Evolutionary conservation across 768 basidiomycete species (phyloP).

Genomic region (Kwoniella shandongensis): DNA sequence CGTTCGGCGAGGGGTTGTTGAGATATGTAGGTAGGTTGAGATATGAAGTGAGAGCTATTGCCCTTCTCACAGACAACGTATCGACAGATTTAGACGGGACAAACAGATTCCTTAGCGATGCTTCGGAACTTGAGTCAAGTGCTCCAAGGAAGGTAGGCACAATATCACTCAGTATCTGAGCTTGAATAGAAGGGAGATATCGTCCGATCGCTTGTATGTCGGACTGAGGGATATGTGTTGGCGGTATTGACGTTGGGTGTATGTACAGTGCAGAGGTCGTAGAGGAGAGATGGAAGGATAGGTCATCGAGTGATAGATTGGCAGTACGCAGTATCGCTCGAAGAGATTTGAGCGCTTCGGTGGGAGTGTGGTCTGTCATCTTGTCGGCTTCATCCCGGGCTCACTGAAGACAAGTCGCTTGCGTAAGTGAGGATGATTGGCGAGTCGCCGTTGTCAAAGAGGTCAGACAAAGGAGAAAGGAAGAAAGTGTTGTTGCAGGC

Average conservation of each 20-base stretch:
- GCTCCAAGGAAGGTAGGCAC: constrained; percentile 65
- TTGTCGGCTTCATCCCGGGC: background rate
- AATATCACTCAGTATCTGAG: constrained; percentile 64
- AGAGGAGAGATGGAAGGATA: constrained; percentile 19
- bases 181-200: constrained; percentile 64
- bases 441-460: too few species aligned
- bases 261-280: constrained; percentile 23
- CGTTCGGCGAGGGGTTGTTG: constrained; percentile 51
- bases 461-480: constrained; percentile 15
- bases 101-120: constrained; percentile 68
- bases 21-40: constrained; percentile 63
- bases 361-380: constrained; percentile 11
- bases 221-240: background rate
- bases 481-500: constrained; percentile 7
- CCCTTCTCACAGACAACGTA: background rate
- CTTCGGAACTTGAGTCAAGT: constrained; percentile 57
- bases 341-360: constrained; percentile 23
- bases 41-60: constrained; percentile 57
- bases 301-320: constrained; percentile 8
- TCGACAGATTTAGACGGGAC: constrained; percentile 10
- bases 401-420: background rate
- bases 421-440: background rate
- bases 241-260: constrained; percentile 25
- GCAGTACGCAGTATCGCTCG: constrained; percentile 31
- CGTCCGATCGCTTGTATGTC: constrained; percentile 20